Evolutionary conservation across 306 rosid species (phyloP).

Genomic region (Carpinus viminea): DNA sequence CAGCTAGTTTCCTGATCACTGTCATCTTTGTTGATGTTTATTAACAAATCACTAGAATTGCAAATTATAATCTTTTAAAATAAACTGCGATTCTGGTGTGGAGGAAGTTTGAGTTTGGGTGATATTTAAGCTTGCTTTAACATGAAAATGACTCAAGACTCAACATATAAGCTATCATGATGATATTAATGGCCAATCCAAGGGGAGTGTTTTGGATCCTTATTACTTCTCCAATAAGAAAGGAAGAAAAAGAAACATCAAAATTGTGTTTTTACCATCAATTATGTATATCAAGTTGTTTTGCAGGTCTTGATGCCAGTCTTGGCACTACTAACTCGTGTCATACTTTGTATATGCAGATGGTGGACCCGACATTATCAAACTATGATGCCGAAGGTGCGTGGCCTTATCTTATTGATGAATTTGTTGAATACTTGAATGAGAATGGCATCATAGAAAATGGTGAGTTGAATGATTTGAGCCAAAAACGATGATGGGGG

Average conservation of each 20-base stretch:
- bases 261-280: not conserved
- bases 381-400: constrained; percentile 97
- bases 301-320: not conserved
- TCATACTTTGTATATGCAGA: constrained; percentile 46
- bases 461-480: constrained; percentile 40
- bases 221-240: not conserved
- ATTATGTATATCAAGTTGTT: not conserved
- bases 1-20: too few relatives aligned
- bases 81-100: not conserved
- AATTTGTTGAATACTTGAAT: constrained; percentile 84
- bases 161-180: not conserved
- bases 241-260: not conserved
- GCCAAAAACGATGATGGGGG: constrained; percentile 39
- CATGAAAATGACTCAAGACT: not conserved
- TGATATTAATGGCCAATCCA: not conserved
- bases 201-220: not conserved
- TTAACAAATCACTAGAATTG: not conserved
- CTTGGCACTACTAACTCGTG: constrained; percentile 6
- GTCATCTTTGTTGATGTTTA: too few relatives aligned
- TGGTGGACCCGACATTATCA: constrained; percentile 62
- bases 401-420: constrained; percentile 97
- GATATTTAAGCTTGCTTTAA: not conserved
- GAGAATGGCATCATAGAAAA: constrained; percentile 71
- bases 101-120: not conserved
- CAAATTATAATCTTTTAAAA: not conserved